Evolutionary conservation across 1,284 basidiomycete genomes (phyloP), one percentile per base, ranked within the genome.

Genomic region (Leccinum colubrinum): DNA sequence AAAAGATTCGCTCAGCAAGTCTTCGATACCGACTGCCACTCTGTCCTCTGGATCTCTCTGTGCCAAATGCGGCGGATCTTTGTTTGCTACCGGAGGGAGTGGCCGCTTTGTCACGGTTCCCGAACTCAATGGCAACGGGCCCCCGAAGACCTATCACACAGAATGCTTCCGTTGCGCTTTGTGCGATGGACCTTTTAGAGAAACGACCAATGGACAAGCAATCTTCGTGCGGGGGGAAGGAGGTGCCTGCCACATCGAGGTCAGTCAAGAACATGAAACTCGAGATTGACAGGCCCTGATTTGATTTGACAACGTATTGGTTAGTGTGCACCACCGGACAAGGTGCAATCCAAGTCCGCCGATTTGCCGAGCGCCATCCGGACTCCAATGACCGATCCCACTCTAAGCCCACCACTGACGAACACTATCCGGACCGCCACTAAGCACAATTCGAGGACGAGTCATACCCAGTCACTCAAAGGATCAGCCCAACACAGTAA

Each of bases 181-280:
- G 22, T 93, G 91, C 68, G 77, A 83, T 53, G 80, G 82, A 8
- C 69, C 80, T 6, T 91, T 93, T 67, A 83, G 82, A 64, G 88
- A 89, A 68, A 78, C 78, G 41, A 77, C 78, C 54, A 81, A 78
- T 30, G 86, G 87, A 4, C 83, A 86, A 64, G 84, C 88, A 6
- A 77, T 85, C 27, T 93, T 90, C 71, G 85, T 91, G 14, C 81
- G 85, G 60, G 82, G 81, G 14, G 80, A 82, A 25, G 78, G 79
- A 41, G 87, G 88, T n/a, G 85, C 86, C 57, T 89, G 86, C 70
- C 90, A 93, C 77, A 72, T 86, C 22, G 82, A 88, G 76, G 90
- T 91, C 65, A 67, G 83, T 76, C 9, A 22, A 25, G n/a, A 20
- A 59, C 20, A 12, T 55, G 59, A 37, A 8, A 56, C 30, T 54